Evolutionary conservation across 2,329 filamentous ascomycete species (phyloP).

Genomic region (Fusarium irregulare): DNA sequence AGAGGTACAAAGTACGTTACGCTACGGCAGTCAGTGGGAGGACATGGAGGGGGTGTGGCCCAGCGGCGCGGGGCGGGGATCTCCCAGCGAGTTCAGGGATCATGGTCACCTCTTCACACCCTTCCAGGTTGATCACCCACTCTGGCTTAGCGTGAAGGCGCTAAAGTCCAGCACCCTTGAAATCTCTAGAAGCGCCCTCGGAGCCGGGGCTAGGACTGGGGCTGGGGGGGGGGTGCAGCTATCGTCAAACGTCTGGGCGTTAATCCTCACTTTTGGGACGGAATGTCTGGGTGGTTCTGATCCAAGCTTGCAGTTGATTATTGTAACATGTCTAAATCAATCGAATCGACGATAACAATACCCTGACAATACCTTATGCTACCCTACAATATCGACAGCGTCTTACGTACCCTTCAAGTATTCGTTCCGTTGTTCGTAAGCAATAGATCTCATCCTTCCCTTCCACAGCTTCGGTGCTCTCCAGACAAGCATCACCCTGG

Average conservation of each 20-base stretch:
- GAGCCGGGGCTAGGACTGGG: background rate
- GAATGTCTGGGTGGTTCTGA: background rate
- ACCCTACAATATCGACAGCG: too few species aligned
- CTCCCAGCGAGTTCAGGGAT: slow-evolving; percentile 15
- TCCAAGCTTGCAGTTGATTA: background rate
- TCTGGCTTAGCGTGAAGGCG: slow-evolving; percentile 9
- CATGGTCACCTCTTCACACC: background rate
- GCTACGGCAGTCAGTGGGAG: slow-evolving; percentile 25
- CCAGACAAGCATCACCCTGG: slow-evolving; percentile 39
- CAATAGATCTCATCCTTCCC: slow-evolving; percentile 30
- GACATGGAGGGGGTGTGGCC: slow-evolving; percentile 3
- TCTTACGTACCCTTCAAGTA: slow-evolving; percentile 14
- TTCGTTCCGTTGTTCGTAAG: slow-evolving; percentile 4
- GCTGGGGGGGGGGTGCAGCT: slow-evolving; percentile 12
- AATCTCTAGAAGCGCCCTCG: slow-evolving; percentile 11
- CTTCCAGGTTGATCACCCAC: background rate
- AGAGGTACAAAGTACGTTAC: background rate
- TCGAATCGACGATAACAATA: slow-evolving; percentile 5
- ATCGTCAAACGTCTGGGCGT: slow-evolving; percentile 27
- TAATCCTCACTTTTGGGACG: slow-evolving; percentile 31
- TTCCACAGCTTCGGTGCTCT: slow-evolving; percentile 36
- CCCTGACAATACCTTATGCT: background rate
- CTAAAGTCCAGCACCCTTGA: slow-evolving; percentile 11
- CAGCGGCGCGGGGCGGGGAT: slow-evolving; percentile 33
- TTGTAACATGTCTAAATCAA: slow-evolving; percentile 2